These are phyloP conservation scores for Xylaria multiplex DNA, from an alignment of 2,329 filamentous ascomycete genomes.

Conservation along the genomic window DNA sequence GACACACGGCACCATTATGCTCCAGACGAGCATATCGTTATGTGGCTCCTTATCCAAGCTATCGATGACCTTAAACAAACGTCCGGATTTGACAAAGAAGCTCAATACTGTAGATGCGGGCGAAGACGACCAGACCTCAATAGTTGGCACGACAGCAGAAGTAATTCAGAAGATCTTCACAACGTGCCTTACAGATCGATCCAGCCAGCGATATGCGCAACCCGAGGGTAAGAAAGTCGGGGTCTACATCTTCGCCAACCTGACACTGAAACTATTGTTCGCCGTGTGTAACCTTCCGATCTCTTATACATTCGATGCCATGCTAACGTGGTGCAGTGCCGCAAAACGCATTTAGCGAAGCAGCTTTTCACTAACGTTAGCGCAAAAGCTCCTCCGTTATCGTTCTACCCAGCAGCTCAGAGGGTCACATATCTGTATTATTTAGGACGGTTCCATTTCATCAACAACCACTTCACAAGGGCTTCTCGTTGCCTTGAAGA, in stretches of 20 bases:
- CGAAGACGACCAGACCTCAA: conserved; percentile 76
- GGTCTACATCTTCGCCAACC: conserved; percentile 91
- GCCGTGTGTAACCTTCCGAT: conserved; percentile 62
- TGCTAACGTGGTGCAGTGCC: conserved; percentile 63
- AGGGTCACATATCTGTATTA: conserved; percentile 95
- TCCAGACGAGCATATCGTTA: conserved; percentile 84
- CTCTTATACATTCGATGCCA: background rate
- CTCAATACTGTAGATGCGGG: conserved; percentile 65
- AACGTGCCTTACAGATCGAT: conserved; percentile 85
- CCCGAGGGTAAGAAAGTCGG: conserved; percentile 87
- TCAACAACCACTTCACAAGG: conserved; percentile 82
- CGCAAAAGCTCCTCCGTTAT: conserved; percentile 81
- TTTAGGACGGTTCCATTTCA: conserved; percentile 88
- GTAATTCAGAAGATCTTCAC: conserved; percentile 91
- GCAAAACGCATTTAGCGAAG: conserved; percentile 83
- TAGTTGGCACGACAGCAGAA: conserved; percentile 89
- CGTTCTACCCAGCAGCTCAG: conserved; percentile 84
- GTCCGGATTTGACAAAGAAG: conserved; percentile 78
- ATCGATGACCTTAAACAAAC: conserved; percentile 84
- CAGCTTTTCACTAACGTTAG: conserved; percentile 91
- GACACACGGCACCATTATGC: conserved; percentile 80
- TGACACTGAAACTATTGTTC: conserved; percentile 88
- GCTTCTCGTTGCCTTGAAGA: conserved; percentile 79
- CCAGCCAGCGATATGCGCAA: conserved; percentile 70
- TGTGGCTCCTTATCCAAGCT: conserved; percentile 83